Conservation (phyloP, 2,329 filamentous ascomycete genomes). For the Fusarium sp. region DNA sequence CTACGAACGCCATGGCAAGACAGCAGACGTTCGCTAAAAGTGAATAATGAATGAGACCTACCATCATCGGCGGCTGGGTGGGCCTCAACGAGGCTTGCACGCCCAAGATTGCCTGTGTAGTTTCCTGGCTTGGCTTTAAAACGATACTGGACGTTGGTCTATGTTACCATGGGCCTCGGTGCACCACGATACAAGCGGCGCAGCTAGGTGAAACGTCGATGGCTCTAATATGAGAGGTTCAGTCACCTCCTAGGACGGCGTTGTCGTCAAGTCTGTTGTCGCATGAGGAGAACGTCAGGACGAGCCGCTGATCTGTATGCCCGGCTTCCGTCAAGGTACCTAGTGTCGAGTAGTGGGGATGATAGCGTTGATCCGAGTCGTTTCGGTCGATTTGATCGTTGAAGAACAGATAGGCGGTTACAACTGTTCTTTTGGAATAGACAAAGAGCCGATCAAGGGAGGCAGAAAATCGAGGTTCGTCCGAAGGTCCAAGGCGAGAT, state of each 20-base stretch:
- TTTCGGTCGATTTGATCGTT: conserved; percentile 18
- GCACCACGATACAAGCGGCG: conserved; percentile 45
- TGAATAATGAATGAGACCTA: conserved; percentile 53
- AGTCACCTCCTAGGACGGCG: conserved; percentile 52
- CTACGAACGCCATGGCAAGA: conserved; percentile 4
- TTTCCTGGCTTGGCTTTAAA: conserved; percentile 45
- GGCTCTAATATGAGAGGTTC: conserved; percentile 45
- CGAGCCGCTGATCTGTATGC: conserved; percentile 44
- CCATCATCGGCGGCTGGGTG: conserved; percentile 62
- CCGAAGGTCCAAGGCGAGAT: conserved; percentile 45
- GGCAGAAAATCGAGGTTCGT: conserved; percentile 40
- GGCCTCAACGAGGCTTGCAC: conserved; percentile 54
- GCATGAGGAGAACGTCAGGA: conserved; percentile 50
- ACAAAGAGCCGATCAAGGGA: conserved; percentile 43
- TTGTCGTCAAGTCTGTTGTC: conserved; percentile 51
- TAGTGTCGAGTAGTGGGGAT: conserved; percentile 32
- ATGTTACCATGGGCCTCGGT: conserved; percentile 49
- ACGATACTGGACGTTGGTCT: conserved; percentile 39
- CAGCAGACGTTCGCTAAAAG: conserved; percentile 8
- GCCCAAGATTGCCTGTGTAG: conserved; percentile 49
- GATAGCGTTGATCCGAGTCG: conserved; percentile 21
- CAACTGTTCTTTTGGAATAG: conserved; percentile 24
- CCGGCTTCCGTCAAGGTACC: conserved; percentile 42
- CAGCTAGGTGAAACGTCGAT: conserved; percentile 37
- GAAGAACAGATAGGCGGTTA: conserved; percentile 19